Conservation (phyloP, 352 stramenopile species). For the Globisporangium cystogenes region DNA sequence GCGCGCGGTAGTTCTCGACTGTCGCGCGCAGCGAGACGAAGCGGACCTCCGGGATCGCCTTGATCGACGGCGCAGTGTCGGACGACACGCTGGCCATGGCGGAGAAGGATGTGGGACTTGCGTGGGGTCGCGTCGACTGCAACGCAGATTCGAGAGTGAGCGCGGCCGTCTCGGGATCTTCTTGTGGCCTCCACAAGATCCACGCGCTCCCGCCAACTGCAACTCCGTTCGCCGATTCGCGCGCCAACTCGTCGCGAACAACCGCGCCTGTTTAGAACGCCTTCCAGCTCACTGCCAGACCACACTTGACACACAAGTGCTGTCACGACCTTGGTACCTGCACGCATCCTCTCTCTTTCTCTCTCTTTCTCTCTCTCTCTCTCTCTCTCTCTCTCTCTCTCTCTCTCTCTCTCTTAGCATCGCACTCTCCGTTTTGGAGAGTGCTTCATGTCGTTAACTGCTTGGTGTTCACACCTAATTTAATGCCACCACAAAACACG, state of each 20-base stretch:
- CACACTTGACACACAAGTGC: no score
- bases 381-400: no score
- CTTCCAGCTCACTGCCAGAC: no score
- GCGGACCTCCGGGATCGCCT: conserved; percentile 22
- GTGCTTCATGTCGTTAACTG: background rate
- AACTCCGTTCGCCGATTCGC: background rate
- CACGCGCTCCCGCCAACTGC: background rate
- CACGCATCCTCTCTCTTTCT: no score
- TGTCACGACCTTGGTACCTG: no score
- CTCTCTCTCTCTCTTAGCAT: no score
- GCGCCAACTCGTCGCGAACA: background rate
- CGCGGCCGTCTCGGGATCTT: background rate
- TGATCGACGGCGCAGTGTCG: conserved; percentile 12
- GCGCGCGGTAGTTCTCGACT: conserved; percentile 40
- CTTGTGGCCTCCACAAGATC: background rate
- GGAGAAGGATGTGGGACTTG: no score
- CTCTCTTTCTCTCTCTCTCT: no score
- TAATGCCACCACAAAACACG: background rate
- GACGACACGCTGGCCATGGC: background rate
- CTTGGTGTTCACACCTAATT: background rate
- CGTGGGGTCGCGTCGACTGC: background rate
- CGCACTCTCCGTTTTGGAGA: no score
- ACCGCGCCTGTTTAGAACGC: no score
- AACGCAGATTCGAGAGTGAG: no score
- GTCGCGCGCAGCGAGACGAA: conserved; percentile 30